phyloP scores from a whole-genome alignment of 2,329 filamentous ascomycete genomes.

The Gyromitra esculenta region DNA sequence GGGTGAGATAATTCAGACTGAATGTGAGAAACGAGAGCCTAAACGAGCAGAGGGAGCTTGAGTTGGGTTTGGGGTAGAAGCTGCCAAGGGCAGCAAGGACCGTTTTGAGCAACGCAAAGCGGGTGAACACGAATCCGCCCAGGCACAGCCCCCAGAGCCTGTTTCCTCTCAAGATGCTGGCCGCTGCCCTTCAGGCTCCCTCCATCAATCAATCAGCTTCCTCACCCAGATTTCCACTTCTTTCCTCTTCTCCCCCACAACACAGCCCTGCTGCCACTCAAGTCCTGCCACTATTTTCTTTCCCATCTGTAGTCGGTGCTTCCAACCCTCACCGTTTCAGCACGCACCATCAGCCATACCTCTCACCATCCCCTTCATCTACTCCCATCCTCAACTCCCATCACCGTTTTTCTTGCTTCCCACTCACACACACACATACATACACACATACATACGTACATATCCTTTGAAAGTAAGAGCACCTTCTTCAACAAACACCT shows the following conservation, averaged over 20 bases:
- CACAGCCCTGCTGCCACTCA: conserved; percentile 43
- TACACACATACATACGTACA: conserved; percentile 24
- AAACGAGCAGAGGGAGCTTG: conserved; percentile 29
- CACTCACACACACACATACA: conserved; percentile 2
- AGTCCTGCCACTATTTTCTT: conserved; percentile 36
- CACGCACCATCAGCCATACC: conserved; percentile 18
- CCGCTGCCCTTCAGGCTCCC: conserved; percentile 26
- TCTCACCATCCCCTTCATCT: conserved; percentile 23
- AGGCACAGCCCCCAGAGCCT: conserved; percentile 50
- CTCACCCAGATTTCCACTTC: conserved; percentile 19
- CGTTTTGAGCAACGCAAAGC: conserved; percentile 50
- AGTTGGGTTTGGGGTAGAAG: conserved; percentile 22
- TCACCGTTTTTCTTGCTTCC: conserved; percentile 4
- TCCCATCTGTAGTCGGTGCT: conserved; percentile 26
- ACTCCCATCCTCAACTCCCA: conserved; percentile 8
- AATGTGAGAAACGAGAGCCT: conserved; percentile 33
- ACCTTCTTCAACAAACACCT: conserved; percentile 6
- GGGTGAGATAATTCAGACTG: background rate
- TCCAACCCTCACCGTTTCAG: conserved; percentile 35
- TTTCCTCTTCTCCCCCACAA: conserved; percentile 24
- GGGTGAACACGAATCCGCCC: conserved; percentile 53
- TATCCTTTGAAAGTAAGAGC: conserved; percentile 16
- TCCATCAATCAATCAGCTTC: conserved; percentile 35
- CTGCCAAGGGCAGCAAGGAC: conserved; percentile 36
- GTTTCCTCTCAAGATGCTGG: conserved; percentile 36